Base-by-base conservation (phyloP, 73 alveolate genomes). In the Strombidium stylifer region DNA sequence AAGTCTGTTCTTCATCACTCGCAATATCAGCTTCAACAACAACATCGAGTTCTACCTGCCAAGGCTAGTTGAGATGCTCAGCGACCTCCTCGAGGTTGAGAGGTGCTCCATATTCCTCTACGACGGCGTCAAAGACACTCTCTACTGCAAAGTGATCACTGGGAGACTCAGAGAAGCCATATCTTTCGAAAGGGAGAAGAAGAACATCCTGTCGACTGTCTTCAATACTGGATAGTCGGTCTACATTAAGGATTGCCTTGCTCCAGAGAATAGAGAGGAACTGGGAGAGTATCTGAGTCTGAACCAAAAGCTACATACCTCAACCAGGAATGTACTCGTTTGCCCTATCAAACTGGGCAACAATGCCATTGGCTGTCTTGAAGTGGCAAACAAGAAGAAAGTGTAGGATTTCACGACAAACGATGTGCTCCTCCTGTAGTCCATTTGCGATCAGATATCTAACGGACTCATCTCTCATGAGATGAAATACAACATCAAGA, bases 71-170 rank as follows among this genome's bases (percentile, higher is more conserved):
- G 86, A 73, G 31, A 41, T 60, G 76, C 20, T 73, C 0, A 2
- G 69, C 15, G 61, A 50, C 19, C 20, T 73, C 4, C 64, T 73
- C 4, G 86, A 73, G 18, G 46, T 42, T 2, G 86, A 73, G 37
- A 23, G 86, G 30, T 57, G 78, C 18, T 41, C 78, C 14, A 35
- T 73, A 10, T 73, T 46, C 34, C 53, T 73, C 12, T 73, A 59
- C 46, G 86, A 73, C 25, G 20, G 55, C 19, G 11, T 45, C 18
- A 45, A 34, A 30, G 86, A 73, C 45, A 77, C 58, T 23, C 36
- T 73, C 26, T 73, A 73, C 27, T 73, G 86, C 53, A 73, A 73
- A 41, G 86, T 73, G 8, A 73, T 73, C 35, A 73, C 86, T 12
- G 86, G 86, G 34, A 73, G 58, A 28, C 32, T 56, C 47, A 73